These are phyloP conservation scores for Boletus bicolor DNA, from an alignment of 768 basidiomycete genomes.

Conservation along the genomic window DNA sequence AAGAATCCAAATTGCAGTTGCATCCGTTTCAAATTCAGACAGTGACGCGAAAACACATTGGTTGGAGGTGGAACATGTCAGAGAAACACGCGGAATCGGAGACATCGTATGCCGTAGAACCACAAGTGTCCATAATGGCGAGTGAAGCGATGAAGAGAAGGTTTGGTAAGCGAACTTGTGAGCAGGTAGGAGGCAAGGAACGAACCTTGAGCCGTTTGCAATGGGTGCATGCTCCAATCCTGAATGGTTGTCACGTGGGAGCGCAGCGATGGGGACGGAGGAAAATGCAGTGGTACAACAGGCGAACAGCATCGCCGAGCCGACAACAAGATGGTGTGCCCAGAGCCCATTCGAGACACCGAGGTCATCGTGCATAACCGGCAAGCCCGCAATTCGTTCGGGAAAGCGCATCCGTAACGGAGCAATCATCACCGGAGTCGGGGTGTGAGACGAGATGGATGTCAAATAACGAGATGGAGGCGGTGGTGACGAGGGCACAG, in stretches of 20 bases:
- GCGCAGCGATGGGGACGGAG: conserved; percentile 5
- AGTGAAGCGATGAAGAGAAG: conserved; percentile 10
- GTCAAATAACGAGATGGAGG: conserved; percentile 1
- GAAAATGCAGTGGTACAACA: conserved; percentile 4
- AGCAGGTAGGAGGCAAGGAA: conserved; percentile 11
- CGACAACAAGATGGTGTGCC: not conserved
- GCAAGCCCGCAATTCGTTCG: conserved; percentile 1
- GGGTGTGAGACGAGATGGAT: not conserved
- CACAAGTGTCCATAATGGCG: not conserved
- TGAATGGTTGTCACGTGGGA: conserved; percentile 29
- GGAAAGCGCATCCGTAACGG: not conserved
- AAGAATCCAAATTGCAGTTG: conserved; percentile 24
- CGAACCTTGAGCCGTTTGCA: conserved; percentile 87
- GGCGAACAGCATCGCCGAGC: conserved; percentile 14
- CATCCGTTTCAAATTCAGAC: conserved; percentile 11
- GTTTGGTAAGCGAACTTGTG: conserved; percentile 20
- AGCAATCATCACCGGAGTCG: not conserved
- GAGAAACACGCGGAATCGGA: conserved; percentile 19
- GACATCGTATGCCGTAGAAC: conserved; percentile 15
- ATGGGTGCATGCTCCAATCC: conserved; percentile 79
- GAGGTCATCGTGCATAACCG: not conserved
- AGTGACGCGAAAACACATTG: not conserved
- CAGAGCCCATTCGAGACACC: not conserved
- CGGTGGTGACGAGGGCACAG: conserved; percentile 3
- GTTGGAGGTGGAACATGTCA: conserved; percentile 4